Base-by-base conservation (phyloP, 176 grass and related monocot species). In the Chrysopogon serrulatus region DNA sequence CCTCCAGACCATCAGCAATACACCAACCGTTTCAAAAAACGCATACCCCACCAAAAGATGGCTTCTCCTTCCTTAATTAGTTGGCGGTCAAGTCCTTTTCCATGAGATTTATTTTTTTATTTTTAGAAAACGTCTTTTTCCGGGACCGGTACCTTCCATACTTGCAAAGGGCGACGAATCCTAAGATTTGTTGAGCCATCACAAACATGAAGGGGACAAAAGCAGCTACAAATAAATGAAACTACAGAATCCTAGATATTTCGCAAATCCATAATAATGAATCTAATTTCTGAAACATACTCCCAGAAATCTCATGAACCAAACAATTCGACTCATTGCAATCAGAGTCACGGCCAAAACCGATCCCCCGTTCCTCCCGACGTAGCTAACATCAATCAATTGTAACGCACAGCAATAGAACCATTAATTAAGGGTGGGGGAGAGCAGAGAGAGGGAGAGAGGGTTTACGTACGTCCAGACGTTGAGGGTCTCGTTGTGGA, bases 401-500 rank as follows among this genome's bases (percentile, higher is more conserved):
- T 31, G 7, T 60, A 10, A 35, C 11, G 68, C 21, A 53, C 51
- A 1, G n/a, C 21, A 54, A n/a, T n/a, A 9, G 12, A 43, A 41
- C 40, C 40, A 41, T 41, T 10, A 41, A 41, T 41, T 9, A 14
- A 6, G 6, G 37, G 37, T 1, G 39, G 39, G 39, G 39, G 23
- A 15, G n/a, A 28, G 6, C 6, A 1, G 5, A 18, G 11, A 26
- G 74, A 47, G 10, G 12, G 13, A n/a, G n/a, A n/a, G 17, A 3
- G 28, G 26, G 10, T 34, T 18, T 4, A 86, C 91, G 78, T 81
- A 97, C 94, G 94, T 94, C 92, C 94, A 97, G 48, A 94, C 92
- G 84, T 94, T 97, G 85, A 94, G 87, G 65, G 94, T 97, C 87
- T 97, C 94, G 85, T 97, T 97, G 89, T 97, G 94, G 90, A 97